Percentiles rank a stretch among this genome's conserved stretches.
Evolutionary conservation across 768 basidiomycete genomes (phyloP).

Genomic region (Leucosporidium yakuticum): DNA sequence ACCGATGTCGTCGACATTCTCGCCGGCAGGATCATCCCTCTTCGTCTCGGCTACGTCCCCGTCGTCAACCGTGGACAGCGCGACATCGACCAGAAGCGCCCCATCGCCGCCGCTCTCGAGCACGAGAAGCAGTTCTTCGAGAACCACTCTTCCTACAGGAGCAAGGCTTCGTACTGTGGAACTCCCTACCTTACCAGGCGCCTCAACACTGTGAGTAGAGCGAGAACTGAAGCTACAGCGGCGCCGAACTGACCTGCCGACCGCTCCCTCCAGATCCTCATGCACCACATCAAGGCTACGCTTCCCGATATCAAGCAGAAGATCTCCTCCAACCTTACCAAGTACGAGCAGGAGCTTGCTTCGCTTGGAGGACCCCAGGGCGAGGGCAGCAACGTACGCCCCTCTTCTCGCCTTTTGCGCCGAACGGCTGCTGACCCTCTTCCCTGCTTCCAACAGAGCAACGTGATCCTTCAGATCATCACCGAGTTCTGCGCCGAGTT

Average conservation of each 20-base stretch:
- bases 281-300: constrained; percentile 96
- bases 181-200: constrained; percentile 92
- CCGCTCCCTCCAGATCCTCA: constrained; percentile 64
- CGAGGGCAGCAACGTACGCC: constrained; percentile 53
- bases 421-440: background rate
- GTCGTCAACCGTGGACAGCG: constrained; percentile 98
- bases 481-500: constrained; percentile 98
- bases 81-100: constrained; percentile 84
- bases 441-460: constrained; percentile 49
- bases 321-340: constrained; percentile 82
- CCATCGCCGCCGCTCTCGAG: constrained; percentile 79
- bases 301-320: constrained; percentile 98
- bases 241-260: background rate
- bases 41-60: constrained; percentile 93
- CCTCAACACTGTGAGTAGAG: constrained; percentile 71
- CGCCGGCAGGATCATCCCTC: constrained; percentile 90
- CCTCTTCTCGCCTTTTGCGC: background rate
- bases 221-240: too few relatives aligned
- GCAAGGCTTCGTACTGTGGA: constrained; percentile 92
- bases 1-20: constrained; percentile 99
- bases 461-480: constrained; percentile 91
- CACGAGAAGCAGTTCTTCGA: constrained; percentile 90
- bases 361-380: constrained; percentile 85
- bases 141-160: constrained; percentile 83
- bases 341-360: constrained; percentile 75